Percentiles rank a stretch among this genome's conserved stretches.
phyloP scores from a whole-genome alignment of 2,329 filamentous ascomycete genomes.

The Emergomyces pasteurianus region DNA sequence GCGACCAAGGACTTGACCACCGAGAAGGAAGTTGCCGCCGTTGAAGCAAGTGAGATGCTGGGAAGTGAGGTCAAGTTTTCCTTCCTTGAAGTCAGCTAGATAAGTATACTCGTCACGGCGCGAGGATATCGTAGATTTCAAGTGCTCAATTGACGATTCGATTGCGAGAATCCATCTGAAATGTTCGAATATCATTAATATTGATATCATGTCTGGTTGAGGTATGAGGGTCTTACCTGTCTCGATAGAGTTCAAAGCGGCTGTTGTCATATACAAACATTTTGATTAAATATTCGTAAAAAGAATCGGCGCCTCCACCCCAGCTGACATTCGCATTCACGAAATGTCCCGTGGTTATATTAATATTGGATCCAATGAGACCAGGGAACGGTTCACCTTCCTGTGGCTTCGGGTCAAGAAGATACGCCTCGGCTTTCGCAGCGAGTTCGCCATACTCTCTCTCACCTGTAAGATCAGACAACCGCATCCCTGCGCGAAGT shows the following conservation, averaged over 20 bases:
- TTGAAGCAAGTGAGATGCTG: slow-evolving; percentile 63
- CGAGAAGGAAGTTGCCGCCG: slow-evolving; percentile 76
- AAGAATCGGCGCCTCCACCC: slow-evolving; percentile 66
- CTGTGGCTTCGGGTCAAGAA: slow-evolving; percentile 54
- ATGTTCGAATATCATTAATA: background rate
- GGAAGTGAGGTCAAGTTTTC: slow-evolving; percentile 25
- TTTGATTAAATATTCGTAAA: slow-evolving; percentile 85
- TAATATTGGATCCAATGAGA: slow-evolving; percentile 56
- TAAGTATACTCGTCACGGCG: slow-evolving; percentile 66
- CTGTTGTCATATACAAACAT: slow-evolving; percentile 70
- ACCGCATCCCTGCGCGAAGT: slow-evolving; percentile 28
- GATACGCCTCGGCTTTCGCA: slow-evolving; percentile 56
- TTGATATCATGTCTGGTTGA: background rate
- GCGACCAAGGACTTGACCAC: slow-evolving; percentile 55
- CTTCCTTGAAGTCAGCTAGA: slow-evolving; percentile 27
- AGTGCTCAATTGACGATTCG: slow-evolving; percentile 60
- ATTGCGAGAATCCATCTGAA: slow-evolving; percentile 59
- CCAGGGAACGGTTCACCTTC: slow-evolving; percentile 63
- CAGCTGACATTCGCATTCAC: slow-evolving; percentile 58
- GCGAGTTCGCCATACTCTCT: slow-evolving; percentile 52
- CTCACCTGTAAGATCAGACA: slow-evolving; percentile 64
- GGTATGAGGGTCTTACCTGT: slow-evolving; percentile 23
- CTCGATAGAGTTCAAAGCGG: slow-evolving; percentile 53
- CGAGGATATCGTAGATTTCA: slow-evolving; percentile 55
- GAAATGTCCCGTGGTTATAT: slow-evolving; percentile 55